Evolutionary conservation across 1,284 basidiomycete genomes (phyloP), one percentile per base, ranked within the genome.

Genomic region (Microbotryum silenes-acaulis): DNA sequence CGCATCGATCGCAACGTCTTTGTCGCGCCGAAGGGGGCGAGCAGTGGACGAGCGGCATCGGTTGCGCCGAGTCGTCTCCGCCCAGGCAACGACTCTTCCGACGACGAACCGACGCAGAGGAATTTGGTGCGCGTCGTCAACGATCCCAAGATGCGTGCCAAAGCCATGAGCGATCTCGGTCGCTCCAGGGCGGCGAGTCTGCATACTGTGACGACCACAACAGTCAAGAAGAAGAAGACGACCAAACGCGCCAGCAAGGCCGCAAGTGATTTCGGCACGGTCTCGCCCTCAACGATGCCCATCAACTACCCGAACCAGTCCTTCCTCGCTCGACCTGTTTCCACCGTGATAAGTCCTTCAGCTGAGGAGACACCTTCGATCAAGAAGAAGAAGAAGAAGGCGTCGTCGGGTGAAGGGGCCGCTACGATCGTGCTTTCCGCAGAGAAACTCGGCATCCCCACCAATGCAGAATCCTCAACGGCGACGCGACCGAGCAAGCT

Each of bases 51-150:
- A 45, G 56, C 10, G 37, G 37, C 37, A 42, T 42, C 37, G 37
- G 37, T 42, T 42, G 37, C 37, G 37, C 37, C 37, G 37, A 42
- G 37, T 42, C 37, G 37, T 42, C 37, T 50, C 33, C 14, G 44
- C 51, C 20, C 53, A 46, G 54, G 55, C 47, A 46, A 61, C 37
- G 57, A 60, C 51, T 52, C 45, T 23, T 68, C 69, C 29, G 65
- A 67, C 47, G 67, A 69, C 53, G 65, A 64, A 20, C 63, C 61
- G 27, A 55, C 62, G 51, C 65, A 63, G 8, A 42, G 62, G 16
- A 62, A 65, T 31, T 27, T 64, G 4, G 61, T 68, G 27, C 57
- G 61, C 12, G 65, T 70, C 23, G 61, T 68, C 56, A 71, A 71
- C 48, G 69, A 70, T 51, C 68, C 66, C 4, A 61, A 64, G 46